phyloP scores from a whole-genome alignment of 768 basidiomycete genomes.

The Suillus fuscotomentosus region DNA sequence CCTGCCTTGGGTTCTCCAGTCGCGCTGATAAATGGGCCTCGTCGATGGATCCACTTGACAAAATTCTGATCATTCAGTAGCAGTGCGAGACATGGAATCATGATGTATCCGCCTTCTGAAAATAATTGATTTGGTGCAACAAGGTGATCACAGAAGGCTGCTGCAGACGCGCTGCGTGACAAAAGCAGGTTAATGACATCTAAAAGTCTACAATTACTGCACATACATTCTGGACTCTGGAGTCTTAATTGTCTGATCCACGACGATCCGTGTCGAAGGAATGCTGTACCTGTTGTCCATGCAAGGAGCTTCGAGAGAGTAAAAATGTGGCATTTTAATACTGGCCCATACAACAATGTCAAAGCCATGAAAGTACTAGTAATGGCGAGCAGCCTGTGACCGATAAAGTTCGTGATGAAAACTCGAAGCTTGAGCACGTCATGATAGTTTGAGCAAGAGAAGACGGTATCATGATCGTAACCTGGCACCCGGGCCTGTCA shows the following conservation, averaged over 20 bases:
- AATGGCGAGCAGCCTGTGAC: no score
- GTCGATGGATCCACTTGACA: background rate
- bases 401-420: no score
- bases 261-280: background rate
- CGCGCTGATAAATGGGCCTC: no score
- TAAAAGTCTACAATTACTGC: background rate
- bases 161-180: background rate
- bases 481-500: no score
- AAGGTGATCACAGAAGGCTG: background rate
- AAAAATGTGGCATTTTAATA: no score
- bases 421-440: no score
- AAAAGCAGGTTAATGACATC: background rate
- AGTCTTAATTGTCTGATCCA: background rate
- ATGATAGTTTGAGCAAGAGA: no score
- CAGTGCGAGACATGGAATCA: background rate
- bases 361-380: no score
- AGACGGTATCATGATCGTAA: no score
- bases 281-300: background rate
- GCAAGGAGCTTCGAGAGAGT: no score
- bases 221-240: background rate
- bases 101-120: background rate
- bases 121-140: background rate
- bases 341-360: no score
- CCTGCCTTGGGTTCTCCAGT: no score
- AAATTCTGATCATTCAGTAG: background rate